Evolutionary conservation across 495 filamentous ascomycete species (phyloP).

Genomic region (Podospora appendiculata): DNA sequence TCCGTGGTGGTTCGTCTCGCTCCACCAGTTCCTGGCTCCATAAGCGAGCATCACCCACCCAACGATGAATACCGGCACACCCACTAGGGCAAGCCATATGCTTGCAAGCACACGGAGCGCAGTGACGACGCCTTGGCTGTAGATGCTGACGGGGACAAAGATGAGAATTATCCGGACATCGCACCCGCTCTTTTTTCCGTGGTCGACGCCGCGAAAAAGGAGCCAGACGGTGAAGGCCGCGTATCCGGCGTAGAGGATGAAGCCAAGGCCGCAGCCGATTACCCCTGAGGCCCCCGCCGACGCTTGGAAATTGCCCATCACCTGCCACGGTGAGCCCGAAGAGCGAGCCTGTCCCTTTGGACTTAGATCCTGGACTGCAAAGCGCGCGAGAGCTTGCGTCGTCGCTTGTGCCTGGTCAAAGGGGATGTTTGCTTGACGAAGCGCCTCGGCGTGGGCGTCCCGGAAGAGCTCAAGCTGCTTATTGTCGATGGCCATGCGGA

Average conservation of each 20-base stretch:
- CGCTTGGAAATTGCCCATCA: not conserved
- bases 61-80: not conserved
- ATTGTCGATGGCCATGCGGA: conserved; percentile 6
- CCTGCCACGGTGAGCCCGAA: not conserved
- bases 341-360: not conserved
- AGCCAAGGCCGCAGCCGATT: not conserved
- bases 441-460: conserved; percentile 7
- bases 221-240: conserved; percentile 7
- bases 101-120: conserved; percentile 3
- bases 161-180: conserved; percentile 5
- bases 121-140: conserved; percentile 4
- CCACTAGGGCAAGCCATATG: conserved; percentile 4
- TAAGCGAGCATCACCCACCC: not conserved
- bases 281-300: not conserved
- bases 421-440: conserved; percentile 5
- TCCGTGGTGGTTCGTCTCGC: not conserved
- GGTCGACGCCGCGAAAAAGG: conserved; percentile 6
- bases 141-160: conserved; percentile 9
- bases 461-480: conserved; percentile 6
- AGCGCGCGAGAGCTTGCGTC: conserved; percentile 1
- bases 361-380: conserved; percentile 2
- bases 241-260: conserved; percentile 7
- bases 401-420: conserved; percentile 7
- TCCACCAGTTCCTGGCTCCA: not conserved
- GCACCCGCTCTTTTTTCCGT: conserved; percentile 1